Base-by-base conservation (phyloP, 1,284 basidiomycete genomes). In the Apiotrichum porosum region DNA sequence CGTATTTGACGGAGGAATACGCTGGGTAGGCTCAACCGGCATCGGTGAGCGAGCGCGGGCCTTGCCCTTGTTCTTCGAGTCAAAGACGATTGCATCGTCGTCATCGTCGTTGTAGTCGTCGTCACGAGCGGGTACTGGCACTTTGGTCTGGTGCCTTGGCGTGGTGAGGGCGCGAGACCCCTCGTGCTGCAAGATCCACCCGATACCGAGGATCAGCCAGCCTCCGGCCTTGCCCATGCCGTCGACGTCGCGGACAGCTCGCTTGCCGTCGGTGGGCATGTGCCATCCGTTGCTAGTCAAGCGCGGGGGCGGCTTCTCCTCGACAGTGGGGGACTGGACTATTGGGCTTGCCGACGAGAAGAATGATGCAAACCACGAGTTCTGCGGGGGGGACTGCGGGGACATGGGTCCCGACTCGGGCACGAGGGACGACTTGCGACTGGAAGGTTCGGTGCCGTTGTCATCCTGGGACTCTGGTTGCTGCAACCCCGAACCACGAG, bases 141-240 rank as follows among this genome's bases (percentile, higher is more conserved):
- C n/a, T n/a, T n/a, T n/a, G n/a, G n/a, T n/a, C n/a, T n/a, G n/a
- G n/a, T n/a, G n/a, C n/a, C n/a, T n/a, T n/a, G n/a, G n/a, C n/a
- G n/a, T n/a, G n/a, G n/a, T 38, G 17, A 37, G 38, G n/a, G 22
- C 19, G 15, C 33, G 37, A 2, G 13, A 8, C 8, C 22, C 13
- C 36, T 69, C 60, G 3, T 37, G 34, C 5, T 67, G 61, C 12
- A 69, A 58, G 10, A 65, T 42, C 65, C 64, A 68, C 0, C 63
- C 66, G 3, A 71, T 37, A 18, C 69, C 69, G 3, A 71, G 47
- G 8, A 68, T 57, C 23, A 68, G 57, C 69, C 69, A 71, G 15
- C 60, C 67, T 6, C 56, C 66, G 3, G 69, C 69, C 6, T 67
- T 55, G 14, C 67, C 69, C 66, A 69, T 68, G 1, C 60, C 58